phyloP scores from a whole-genome alignment of 352 stramenopile species.

The Pythium monospermum region DNA sequence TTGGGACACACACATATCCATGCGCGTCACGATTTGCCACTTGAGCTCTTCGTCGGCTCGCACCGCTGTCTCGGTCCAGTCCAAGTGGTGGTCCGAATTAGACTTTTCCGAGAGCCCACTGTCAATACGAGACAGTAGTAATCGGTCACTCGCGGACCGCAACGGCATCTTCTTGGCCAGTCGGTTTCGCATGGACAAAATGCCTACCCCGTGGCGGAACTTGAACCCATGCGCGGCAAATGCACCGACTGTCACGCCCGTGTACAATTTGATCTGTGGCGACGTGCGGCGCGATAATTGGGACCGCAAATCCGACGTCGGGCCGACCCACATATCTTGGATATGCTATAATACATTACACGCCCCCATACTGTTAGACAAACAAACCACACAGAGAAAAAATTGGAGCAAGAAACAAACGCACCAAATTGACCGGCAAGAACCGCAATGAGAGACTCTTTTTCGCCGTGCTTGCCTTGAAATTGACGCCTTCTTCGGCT shows the following conservation, averaged over 20 bases:
- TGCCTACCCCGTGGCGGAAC: constrained; percentile 84
- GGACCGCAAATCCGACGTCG: constrained; percentile 81
- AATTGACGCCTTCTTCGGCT: constrained; percentile 87
- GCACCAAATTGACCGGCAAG: constrained; percentile 84
- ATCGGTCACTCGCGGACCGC: too few relatives aligned
- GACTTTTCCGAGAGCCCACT: too few relatives aligned
- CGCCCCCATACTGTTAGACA: too few relatives aligned
- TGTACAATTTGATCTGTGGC: constrained; percentile 79
- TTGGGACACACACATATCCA: constrained; percentile 79
- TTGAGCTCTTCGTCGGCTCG: constrained; percentile 82
- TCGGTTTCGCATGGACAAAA: constrained; percentile 71
- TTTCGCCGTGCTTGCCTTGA: constrained; percentile 87
- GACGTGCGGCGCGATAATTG: constrained; percentile 69
- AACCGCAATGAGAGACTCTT: constrained; percentile 79
- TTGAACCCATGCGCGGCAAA: constrained; percentile 81
- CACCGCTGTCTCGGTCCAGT: constrained; percentile 77
- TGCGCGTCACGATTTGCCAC: constrained; percentile 81
- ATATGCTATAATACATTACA: too few relatives aligned
- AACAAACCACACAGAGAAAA: too few relatives aligned
- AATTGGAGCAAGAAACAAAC: too few relatives aligned
- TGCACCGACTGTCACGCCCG: constrained; percentile 83
- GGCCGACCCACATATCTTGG: constrained; percentile 78
- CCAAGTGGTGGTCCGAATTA: constrained; percentile 59
- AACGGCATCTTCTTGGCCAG: constrained; percentile 81
- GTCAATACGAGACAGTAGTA: too few relatives aligned